phyloP scores from a whole-genome alignment of 2,329 filamentous ascomycete species.

The Coccinonectria pachysandricola region DNA sequence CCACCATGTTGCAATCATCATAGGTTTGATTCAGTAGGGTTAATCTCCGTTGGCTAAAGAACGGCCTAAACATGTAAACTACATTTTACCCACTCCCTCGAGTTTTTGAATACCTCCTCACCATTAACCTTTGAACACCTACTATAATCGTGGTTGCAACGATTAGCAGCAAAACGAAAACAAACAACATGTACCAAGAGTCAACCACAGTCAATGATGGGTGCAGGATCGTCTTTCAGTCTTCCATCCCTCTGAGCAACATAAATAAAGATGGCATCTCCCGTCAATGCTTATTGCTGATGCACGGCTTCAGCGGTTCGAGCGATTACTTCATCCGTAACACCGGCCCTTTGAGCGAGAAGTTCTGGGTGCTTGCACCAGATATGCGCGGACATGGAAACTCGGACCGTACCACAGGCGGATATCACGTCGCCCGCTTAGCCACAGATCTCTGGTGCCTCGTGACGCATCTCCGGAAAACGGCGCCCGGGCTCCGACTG shows the following conservation, averaged over 20 bases:
- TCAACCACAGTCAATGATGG: conserved; percentile 14
- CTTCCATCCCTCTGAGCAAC: conserved; percentile 11
- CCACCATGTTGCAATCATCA: too few relatives aligned
- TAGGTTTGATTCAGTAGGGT: too few relatives aligned
- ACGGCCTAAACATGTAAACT: too few relatives aligned
- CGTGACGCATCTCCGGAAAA: conserved; percentile 11
- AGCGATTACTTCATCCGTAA: conserved; percentile 18
- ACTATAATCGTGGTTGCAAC: not conserved
- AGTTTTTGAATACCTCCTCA: too few relatives aligned
- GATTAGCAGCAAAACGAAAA: conserved; percentile 1
- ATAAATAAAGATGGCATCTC: conserved; percentile 1
- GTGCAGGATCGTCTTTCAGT: conserved; percentile 14
- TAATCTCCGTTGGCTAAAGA: too few relatives aligned
- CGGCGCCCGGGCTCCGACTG: conserved; percentile 8
- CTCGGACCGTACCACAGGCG: conserved; percentile 13
- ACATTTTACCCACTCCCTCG: too few relatives aligned
- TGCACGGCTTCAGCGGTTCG: conserved; percentile 20
- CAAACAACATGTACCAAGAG: conserved; percentile 10
- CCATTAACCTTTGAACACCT: too few relatives aligned
- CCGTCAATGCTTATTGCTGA: conserved; percentile 14
- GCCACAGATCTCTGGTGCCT: conserved; percentile 14
- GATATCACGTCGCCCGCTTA: conserved; percentile 18
- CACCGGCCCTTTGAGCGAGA: conserved; percentile 9
- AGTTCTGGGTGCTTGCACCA: conserved; percentile 15
- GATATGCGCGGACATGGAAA: conserved; percentile 19